Evolutionary conservation across 768 basidiomycete genomes (phyloP), one percentile per base, ranked within the genome.

Genomic region (Mycena haematopus): DNA sequence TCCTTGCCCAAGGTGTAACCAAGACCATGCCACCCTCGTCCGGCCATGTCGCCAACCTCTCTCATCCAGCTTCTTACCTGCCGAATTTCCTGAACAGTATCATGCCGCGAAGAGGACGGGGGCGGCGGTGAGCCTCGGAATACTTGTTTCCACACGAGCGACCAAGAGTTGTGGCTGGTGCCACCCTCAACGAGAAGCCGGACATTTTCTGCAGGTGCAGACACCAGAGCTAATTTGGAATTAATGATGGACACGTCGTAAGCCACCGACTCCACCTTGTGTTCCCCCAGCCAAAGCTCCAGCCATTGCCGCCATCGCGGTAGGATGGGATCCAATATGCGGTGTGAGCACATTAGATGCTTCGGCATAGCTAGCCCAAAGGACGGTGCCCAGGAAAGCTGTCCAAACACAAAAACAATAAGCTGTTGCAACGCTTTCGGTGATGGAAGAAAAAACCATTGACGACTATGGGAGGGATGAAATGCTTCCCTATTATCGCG

Each of bases 21-120:
- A 84, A 90, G 90, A 1, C 92, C 92, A 68, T 84, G 76, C 92
- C 92, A 93, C 11, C 92, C 91, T 19, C 87, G 82, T 22, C 91
- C 91, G 14, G 90, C 90, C 89, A 91, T 91, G 59, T 82, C 84
- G 25, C 87, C 79, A 6, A 92, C 87, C 45, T 93, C 92, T 54
- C 80, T 83, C 80, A 92, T 84, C 92, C 92, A 93, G n/a, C 75
- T 77, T 69, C 88, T 80, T 55, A 92, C 74, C 69, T 87, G 82
- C 29, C 90, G 83, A 38, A 85, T 82, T 61, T 93, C 86, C 62
- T 80, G 79, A 25, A 84, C 74, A 29, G 82, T 77, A 33, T 77
- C 75, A 57, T 78, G 67, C 50, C 75, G 72, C 44, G 74, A 74
- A 56, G 68, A 58, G 22, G 74, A 59, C n/a, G 71, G 52, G 15